These are phyloP conservation scores for Suillus paluster DNA, from an alignment of 768 basidiomycete species.

Conservation along the genomic window DNA sequence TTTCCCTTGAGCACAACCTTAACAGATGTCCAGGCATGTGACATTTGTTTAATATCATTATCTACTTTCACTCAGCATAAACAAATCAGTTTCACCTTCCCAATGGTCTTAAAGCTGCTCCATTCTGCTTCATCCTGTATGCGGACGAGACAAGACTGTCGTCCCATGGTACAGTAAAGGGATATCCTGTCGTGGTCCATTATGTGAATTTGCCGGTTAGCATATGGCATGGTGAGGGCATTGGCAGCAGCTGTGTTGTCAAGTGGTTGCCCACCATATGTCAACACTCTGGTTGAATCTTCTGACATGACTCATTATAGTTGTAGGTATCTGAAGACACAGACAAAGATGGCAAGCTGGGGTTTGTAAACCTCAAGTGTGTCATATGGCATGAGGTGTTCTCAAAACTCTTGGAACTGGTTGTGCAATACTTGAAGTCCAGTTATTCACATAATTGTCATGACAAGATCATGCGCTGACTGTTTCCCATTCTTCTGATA, in stretches of 20 bases:
- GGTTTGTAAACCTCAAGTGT: slow-evolving; percentile 37
- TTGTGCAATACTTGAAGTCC: slow-evolving; percentile 19
- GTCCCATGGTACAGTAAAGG: slow-evolving; percentile 22
- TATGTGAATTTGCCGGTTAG: slow-evolving; percentile 19
- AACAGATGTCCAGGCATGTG: slow-evolving; percentile 39
- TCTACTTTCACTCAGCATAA: background rate
- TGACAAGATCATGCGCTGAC: slow-evolving; percentile 25
- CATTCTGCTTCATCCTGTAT: slow-evolving; percentile 18
- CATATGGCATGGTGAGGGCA: slow-evolving; percentile 19
- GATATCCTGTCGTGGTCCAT: slow-evolving; percentile 20
- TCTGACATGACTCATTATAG: background rate
- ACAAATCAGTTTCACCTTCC: background rate
- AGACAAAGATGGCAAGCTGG: slow-evolving; percentile 30
- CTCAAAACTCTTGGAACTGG: slow-evolving; percentile 30
- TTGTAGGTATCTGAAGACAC: slow-evolving; percentile 38
- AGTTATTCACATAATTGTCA: slow-evolving; percentile 33
- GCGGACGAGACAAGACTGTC: slow-evolving; percentile 22
- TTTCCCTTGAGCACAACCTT: too few species aligned
- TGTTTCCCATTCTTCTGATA: slow-evolving; percentile 45
- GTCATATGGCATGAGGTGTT: slow-evolving; percentile 44
- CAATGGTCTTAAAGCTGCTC: slow-evolving; percentile 3
- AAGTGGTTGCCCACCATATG: slow-evolving; percentile 22
- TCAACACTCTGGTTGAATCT: background rate
- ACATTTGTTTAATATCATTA: background rate
- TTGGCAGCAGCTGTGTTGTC: slow-evolving; percentile 21